These are phyloP conservation scores for Botryotinia calthae DNA, from an alignment of 2,329 filamentous ascomycete genomes.

Conservation along the genomic window DNA sequence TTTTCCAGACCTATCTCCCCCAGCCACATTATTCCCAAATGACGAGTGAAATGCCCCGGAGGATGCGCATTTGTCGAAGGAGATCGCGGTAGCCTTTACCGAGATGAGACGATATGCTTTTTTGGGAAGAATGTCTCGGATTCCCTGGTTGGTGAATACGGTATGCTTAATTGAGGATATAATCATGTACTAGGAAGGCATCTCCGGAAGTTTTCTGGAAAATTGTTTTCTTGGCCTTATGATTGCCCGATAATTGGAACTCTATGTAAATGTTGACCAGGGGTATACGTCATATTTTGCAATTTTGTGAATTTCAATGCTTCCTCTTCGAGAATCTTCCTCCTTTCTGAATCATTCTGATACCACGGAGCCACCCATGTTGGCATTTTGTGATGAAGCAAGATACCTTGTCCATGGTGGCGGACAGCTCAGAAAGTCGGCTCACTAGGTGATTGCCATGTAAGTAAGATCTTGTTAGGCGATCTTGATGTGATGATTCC, in stretches of 20 bases:
- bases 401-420: neutral
- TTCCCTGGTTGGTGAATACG: neutral
- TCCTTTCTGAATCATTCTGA: neutral
- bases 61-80: conserved; percentile 5
- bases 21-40: conserved; percentile 7
- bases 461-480: neutral
- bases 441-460: neutral
- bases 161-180: neutral
- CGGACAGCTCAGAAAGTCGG: neutral
- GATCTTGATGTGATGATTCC: neutral
- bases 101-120: conserved; percentile 4
- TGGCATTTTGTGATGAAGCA: neutral
- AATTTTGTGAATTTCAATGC: neutral
- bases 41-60: neutral
- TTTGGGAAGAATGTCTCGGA: conserved; percentile 8
- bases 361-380: neutral
- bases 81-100: conserved; percentile 9
- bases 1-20: neutral
- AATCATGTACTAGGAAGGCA: no score
- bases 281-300: conserved; percentile 6
- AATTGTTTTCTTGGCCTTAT: neutral
- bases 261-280: neutral
- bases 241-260: neutral
- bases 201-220: neutral
- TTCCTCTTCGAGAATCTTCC: conserved; percentile 1